Percentiles rank a stretch among this genome's conserved stretches.
Evolutionary conservation across 1,284 basidiomycete genomes (phyloP).

Genomic region (Irpex sp.): DNA sequence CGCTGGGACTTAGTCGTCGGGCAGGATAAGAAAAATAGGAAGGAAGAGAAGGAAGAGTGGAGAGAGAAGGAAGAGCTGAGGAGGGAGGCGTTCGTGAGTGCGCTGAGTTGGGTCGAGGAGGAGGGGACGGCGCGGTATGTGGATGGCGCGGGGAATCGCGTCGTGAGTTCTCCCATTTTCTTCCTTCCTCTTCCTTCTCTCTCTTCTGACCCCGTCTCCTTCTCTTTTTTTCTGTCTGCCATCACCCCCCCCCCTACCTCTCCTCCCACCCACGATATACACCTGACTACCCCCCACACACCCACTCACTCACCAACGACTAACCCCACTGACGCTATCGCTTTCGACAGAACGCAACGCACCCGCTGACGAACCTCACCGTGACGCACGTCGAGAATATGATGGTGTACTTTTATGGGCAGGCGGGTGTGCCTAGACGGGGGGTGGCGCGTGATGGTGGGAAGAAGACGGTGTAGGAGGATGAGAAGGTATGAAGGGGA

Average conservation of each 20-base stretch:
- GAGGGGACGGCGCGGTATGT: constrained; percentile 59
- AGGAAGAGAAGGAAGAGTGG: too few species aligned
- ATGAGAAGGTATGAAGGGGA: too few species aligned
- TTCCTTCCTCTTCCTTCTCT: background rate
- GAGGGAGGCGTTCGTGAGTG: constrained; percentile 47
- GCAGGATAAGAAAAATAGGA: too few species aligned
- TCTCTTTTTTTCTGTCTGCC: background rate
- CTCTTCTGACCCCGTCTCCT: too few species aligned
- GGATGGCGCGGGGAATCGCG: constrained; percentile 63
- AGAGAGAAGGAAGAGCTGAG: too few species aligned
- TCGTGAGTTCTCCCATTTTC: constrained; percentile 49
- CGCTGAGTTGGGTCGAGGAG: constrained; percentile 77
- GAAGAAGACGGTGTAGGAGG: too few species aligned
- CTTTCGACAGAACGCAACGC: constrained; percentile 72
- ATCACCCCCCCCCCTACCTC: too few species aligned
- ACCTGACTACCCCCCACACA: too few species aligned
- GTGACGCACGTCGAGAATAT: constrained; percentile 70
- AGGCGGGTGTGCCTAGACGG: constrained; percentile 38
- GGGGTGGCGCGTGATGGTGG: background rate
- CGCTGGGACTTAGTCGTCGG: too few species aligned
- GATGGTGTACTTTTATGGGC: constrained; percentile 76
- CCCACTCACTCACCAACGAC: background rate
- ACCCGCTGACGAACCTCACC: constrained; percentile 85
- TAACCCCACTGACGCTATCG: background rate
- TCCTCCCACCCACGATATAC: too few species aligned